Base-by-base conservation (phyloP, 2,329 filamentous ascomycete genomes). In the Pseudogymnoascus sp. region DNA sequence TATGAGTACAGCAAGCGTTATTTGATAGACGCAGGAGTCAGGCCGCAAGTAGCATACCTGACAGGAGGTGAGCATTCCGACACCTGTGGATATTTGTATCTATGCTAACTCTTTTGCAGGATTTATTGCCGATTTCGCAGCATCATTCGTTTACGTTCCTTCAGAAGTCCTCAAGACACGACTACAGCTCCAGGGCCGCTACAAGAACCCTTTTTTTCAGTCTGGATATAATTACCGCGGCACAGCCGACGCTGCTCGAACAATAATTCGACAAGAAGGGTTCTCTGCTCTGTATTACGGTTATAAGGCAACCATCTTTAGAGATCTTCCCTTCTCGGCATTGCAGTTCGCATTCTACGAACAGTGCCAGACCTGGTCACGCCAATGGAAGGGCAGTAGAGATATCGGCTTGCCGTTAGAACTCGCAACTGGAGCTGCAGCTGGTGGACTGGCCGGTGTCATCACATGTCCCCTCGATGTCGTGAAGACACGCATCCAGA, bases 271-370 rank as follows among this genome's bases (percentile, higher is more conserved):
- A 39, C 81, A 83, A 42, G 94, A 99, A 77, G 95, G 94, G 0
- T 81, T 91, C 61, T 80, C 84, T 0, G 94, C 95, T 15, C 82
- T 99, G 25, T 99, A 97, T 74, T 89, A 96, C 69, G 94, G 94
- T n/a, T 99, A 95, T 79, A 94, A 94, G 74, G 94, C 94, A 9
- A 99, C 94, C 0, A 84, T 99, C 2, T 94, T 90, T 77, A 89
- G 94, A 63, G 94, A 99, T 70, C 81, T 99, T 21, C 94, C 94
- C 1, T 99, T 97, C 73, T 97, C 93, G 0, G 94, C 94, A 0
- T 78, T 99, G 9, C 94, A 99, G 72, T 97, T 99, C 75, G 93
- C 95, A 70, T 97, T 99, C 73, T 99, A 96, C 79, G 94, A 99
- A 75, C 91, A 97, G 74, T 92, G 92, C 72, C 90, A 92, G 70